phyloP scores from a whole-genome alignment of 495 filamentous ascomycete genomes.

The Podospora didyma region DNA sequence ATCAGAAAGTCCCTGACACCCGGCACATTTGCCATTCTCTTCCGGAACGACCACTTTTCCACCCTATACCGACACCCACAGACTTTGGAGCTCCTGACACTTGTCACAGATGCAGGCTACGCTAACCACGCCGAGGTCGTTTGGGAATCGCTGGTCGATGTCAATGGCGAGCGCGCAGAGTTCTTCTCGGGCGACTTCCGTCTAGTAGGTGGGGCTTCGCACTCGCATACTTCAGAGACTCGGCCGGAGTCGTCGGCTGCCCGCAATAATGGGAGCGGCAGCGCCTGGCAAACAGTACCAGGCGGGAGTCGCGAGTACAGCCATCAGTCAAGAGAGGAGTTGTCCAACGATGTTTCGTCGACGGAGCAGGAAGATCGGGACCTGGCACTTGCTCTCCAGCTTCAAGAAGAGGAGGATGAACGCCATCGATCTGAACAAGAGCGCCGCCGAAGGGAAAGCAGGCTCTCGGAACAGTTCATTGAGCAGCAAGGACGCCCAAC shows the following conservation, averaged over 20 bases:
- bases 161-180: constrained; percentile 76
- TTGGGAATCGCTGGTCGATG: constrained; percentile 89
- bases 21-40: constrained; percentile 80
- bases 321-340: constrained; percentile 17
- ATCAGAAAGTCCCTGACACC: constrained; percentile 62
- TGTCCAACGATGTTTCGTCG: constrained; percentile 28
- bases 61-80: constrained; percentile 81
- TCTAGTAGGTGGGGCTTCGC: constrained; percentile 58
- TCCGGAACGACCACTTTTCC: constrained; percentile 95
- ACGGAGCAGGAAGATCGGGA: constrained; percentile 74
- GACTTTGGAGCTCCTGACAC: constrained; percentile 63
- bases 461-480: constrained; percentile 54
- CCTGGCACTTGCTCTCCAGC: constrained; percentile 70
- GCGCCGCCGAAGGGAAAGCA: constrained; percentile 44
- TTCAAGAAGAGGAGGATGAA: constrained; percentile 81
- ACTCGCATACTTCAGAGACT: constrained; percentile 15
- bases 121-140: constrained; percentile 85
- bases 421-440: constrained; percentile 50
- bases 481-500: constrained; percentile 42
- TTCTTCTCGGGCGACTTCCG: constrained; percentile 91
- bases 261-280: constrained; percentile 11
- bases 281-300: constrained; percentile 51
- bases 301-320: constrained; percentile 28
- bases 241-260: not conserved
- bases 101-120: constrained; percentile 93